Conservation (phyloP, 2,329 filamentous ascomycete species). For the Aspergillus pseudotamarii region DNA sequence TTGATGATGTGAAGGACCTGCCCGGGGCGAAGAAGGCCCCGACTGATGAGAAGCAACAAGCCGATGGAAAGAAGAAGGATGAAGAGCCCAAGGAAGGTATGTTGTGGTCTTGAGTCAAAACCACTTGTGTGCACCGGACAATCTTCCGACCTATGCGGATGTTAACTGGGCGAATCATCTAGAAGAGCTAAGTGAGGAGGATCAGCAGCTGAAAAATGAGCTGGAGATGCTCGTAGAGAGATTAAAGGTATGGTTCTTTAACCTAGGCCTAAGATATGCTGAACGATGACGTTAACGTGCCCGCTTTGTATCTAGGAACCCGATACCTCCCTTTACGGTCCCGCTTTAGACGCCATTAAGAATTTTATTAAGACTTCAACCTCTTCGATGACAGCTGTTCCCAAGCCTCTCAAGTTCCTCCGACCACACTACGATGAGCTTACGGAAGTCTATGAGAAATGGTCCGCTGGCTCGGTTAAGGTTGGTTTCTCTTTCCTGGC, state of each 20-base stretch:
- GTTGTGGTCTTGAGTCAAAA: slow-evolving; percentile 24
- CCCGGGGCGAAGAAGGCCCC: slow-evolving; percentile 56
- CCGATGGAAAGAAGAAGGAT: slow-evolving; percentile 74
- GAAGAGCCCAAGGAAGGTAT: slow-evolving; percentile 66
- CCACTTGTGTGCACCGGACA: slow-evolving; percentile 3
- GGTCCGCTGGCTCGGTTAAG: slow-evolving; percentile 83
- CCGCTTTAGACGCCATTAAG: slow-evolving; percentile 94
- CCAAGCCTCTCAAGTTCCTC: slow-evolving; percentile 97
- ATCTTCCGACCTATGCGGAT: slow-evolving; percentile 38
- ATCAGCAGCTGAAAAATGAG: slow-evolving; percentile 97
- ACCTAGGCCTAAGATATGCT: slow-evolving; percentile 10
- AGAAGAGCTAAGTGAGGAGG: slow-evolving; percentile 96
- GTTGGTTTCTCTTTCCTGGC: slow-evolving; percentile 48
- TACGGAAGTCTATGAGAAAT: slow-evolving; percentile 84
- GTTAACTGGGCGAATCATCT: slow-evolving; percentile 44
- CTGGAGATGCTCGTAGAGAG: slow-evolving; percentile 97
- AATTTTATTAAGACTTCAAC: slow-evolving; percentile 98
- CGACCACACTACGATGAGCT: slow-evolving; percentile 93
- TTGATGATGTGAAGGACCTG: slow-evolving; percentile 66
- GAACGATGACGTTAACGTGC: slow-evolving; percentile 31
- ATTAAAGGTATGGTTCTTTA: slow-evolving; percentile 67
- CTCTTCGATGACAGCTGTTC: slow-evolving; percentile 98
- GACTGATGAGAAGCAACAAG: slow-evolving; percentile 70
- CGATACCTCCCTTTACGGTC: slow-evolving; percentile 84
- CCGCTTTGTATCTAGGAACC: slow-evolving; percentile 65